A percentile compares a stretch with the other conserved stretches of the same genome.
Conservation (phyloP, 441 rosid species). For the Viola pubescens region DNA sequence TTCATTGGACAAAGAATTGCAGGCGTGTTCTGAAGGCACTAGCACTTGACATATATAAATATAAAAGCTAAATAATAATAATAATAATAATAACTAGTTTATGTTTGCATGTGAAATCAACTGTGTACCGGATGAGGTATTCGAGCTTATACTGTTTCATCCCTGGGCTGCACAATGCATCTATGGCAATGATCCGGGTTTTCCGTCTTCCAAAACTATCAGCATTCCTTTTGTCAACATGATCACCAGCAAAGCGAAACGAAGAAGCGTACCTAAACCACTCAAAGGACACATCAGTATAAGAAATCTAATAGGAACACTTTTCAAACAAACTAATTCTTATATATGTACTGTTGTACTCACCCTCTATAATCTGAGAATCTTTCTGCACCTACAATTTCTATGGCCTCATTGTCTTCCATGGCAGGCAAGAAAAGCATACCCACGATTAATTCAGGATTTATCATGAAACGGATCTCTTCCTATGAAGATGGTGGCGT, state of each 20-base stretch:
- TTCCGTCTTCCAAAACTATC: conserved; percentile 58
- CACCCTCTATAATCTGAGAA: conserved; percentile 81
- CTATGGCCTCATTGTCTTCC: conserved; percentile 85
- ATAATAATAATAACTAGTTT: no score
- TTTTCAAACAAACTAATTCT: no score
- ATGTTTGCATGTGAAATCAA: neutral
- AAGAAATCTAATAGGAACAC: neutral
- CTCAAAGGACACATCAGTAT: conserved; percentile 15
- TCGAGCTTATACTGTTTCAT: conserved; percentile 47
- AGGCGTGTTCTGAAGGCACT: no score
- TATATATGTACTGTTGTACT: conserved; percentile 14
- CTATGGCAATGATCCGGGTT: conserved; percentile 71
- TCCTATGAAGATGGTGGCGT: conserved; percentile 42
- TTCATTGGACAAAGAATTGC: no score
- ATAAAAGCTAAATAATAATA: no score
- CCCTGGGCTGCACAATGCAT: conserved; percentile 64
- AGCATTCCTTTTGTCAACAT: conserved; percentile 45
- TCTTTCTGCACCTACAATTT: conserved; percentile 78
- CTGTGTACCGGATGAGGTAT: conserved; percentile 57
- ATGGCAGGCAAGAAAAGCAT: conserved; percentile 88
- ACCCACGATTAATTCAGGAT: conserved; percentile 86
- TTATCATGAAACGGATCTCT: conserved; percentile 95
- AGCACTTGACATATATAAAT: no score
- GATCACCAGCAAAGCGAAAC: conserved; percentile 75
- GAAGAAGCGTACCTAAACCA: conserved; percentile 80